Conservation (phyloP, 345 rosid species). For the Mangifera indica region DNA sequence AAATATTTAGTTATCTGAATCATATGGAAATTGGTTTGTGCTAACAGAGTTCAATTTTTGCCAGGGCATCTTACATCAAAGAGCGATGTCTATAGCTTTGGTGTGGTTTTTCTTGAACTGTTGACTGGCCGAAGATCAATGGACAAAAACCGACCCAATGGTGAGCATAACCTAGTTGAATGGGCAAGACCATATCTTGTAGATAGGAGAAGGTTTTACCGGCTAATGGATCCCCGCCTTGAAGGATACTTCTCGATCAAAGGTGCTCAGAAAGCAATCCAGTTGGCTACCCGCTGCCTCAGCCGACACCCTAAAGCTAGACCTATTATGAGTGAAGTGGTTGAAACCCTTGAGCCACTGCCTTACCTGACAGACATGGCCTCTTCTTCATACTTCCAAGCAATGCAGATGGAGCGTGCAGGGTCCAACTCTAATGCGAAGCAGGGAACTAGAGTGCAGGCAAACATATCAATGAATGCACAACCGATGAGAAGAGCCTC, state of each 20-base stretch:
- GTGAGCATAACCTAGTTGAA: constrained; percentile 40
- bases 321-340: neutral
- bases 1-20: neutral
- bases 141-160: constrained; percentile 26
- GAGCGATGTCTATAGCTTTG: constrained; percentile 46
- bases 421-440: constrained; percentile 12
- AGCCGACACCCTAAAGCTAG: constrained; percentile 39
- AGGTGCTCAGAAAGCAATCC: constrained; percentile 42
- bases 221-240: constrained; percentile 40
- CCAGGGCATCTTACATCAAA: constrained; percentile 47
- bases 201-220: constrained; percentile 37
- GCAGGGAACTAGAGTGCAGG: constrained; percentile 11
- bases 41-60: neutral
- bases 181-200: constrained; percentile 45
- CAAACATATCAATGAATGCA: constrained; percentile 13
- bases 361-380: constrained; percentile 42
- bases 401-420: constrained; percentile 28
- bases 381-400: constrained; percentile 36
- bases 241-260: constrained; percentile 43
- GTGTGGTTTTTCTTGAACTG: constrained; percentile 46
- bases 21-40: neutral
- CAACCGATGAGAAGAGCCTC: constrained; percentile 18
- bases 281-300: constrained; percentile 43
- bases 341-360: constrained; percentile 33
- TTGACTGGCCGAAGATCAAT: constrained; percentile 45